Percentiles rank a stretch among this genome's conserved stretches.
These are phyloP conservation scores for Aureobasidium sp. DNA, from an alignment of 2,329 filamentous ascomycete genomes.

Conservation along the genomic window DNA sequence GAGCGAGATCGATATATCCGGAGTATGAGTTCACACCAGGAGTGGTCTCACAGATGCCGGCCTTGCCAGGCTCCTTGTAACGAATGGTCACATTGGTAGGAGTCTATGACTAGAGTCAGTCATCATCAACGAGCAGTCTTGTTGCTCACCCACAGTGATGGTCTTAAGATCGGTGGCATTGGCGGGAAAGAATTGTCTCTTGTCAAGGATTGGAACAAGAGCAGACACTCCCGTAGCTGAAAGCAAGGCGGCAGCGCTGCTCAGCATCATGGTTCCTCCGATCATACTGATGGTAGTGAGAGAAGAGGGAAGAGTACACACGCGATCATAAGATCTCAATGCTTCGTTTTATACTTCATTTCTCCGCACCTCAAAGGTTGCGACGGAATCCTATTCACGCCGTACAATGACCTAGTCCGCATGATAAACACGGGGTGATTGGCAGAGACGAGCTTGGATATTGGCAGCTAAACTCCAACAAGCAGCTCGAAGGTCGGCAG, in stretches of 20 bases:
- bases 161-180: conserved; percentile 36
- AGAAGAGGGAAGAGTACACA: neutral
- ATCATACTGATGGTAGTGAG: neutral
- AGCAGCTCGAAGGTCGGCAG: conserved; percentile 4
- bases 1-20: conserved; percentile 29
- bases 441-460: neutral
- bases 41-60: conserved; percentile 43
- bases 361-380: neutral
- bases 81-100: conserved; percentile 39
- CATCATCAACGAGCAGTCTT: neutral
- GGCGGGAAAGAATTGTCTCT: conserved; percentile 23
- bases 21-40: conserved; percentile 43
- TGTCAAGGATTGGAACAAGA: conserved; percentile 3
- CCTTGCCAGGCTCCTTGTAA: conserved; percentile 43
- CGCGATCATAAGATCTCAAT: neutral
- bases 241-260: neutral
- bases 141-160: conserved; percentile 20
- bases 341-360: neutral
- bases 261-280: neutral
- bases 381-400: neutral
- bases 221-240: neutral
- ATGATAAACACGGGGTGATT: neutral
- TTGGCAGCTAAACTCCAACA: conserved; percentile 10
- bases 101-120: conserved; percentile 3
- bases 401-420: neutral